Base-by-base conservation (phyloP, 495 filamentous ascomycete species). In the Penicillium ucsense region DNA sequence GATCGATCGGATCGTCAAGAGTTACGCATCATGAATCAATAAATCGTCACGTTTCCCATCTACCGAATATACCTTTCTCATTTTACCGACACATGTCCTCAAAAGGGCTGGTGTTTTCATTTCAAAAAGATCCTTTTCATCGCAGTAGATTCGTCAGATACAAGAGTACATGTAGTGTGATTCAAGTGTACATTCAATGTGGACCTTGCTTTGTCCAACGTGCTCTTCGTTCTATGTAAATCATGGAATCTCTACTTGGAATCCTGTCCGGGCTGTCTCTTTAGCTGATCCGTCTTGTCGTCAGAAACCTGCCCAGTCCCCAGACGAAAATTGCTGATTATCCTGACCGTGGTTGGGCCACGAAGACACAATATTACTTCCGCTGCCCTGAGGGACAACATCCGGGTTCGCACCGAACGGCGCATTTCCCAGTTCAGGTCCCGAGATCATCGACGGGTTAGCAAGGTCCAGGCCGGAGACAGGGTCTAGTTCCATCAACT, bases 1-100 rank as follows among this genome's bases (percentile, higher is more conserved):
- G 55, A 59, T 59, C 55, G 30, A 34, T 55, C 49, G 41, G 59
- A 54, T 61, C 53, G 47, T 50, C 54, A 62, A 62, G 57, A 69
- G 53, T 71, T 60, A 69, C 64, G 67, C 65, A 60, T 71, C 67
- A 71, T 67, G 67, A 71, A 67, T 62, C 46, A 52, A 63, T 63
- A 60, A 56, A 54, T 59, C 60, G 52, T 62, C 63, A 66, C 49
- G 54, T 59, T 49, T 54, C 43, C 20, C 41, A 44, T 39, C 11
- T 38, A n/a, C 39, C 29, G 31, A 41, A 46, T 46, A 31, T 20
- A 29, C 31, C 20, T 29, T 4, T 8, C 34, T 29, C 36, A 5
- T 30, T 8, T 7, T 12, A 30, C 27, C 27, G 8, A 11, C 5
- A 8, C 4, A 10, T 41, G 6, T 31, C 4, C 3, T 5, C 29